Evolutionary conservation across 2,329 filamentous ascomycete species (phyloP).

Genomic region (Arthrobotrys musiformis): DNA sequence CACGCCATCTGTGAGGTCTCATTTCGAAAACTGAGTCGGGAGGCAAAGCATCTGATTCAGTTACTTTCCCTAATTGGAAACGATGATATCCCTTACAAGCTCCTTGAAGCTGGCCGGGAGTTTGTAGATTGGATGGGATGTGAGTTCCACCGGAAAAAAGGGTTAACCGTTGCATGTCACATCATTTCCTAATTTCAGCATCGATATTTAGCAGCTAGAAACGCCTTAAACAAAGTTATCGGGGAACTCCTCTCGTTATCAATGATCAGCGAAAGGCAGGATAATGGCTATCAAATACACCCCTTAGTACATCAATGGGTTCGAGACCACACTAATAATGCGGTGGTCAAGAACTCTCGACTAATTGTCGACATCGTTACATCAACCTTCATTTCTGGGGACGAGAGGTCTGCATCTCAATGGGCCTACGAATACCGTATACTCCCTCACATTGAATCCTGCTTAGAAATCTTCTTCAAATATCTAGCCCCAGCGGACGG

Average conservation of each 20-base stretch:
- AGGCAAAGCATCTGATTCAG: slow-evolving; percentile 15
- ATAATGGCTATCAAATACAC: slow-evolving; percentile 10
- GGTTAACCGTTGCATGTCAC: neutral
- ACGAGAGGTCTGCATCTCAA: neutral
- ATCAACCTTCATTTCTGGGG: slow-evolving; percentile 8
- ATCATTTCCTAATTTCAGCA: neutral
- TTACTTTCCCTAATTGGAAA: slow-evolving; percentile 24
- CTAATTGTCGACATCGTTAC: slow-evolving; percentile 5
- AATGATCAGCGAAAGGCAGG: neutral
- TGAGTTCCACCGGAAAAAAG: neutral
- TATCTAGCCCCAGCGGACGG: neutral
- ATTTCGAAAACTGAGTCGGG: slow-evolving; percentile 7
- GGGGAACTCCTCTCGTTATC: slow-evolving; percentile 6
- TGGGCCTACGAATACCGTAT: slow-evolving; percentile 16
- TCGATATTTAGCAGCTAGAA: neutral
- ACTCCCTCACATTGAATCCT: slow-evolving; percentile 19
- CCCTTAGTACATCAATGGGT: slow-evolving; percentile 14
- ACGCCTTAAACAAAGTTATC: neutral
- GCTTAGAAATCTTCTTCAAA: slow-evolving; percentile 5
- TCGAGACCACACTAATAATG: neutral
- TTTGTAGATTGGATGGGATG: slow-evolving; percentile 19
- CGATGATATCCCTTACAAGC: slow-evolving; percentile 9
- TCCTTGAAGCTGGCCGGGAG: neutral
- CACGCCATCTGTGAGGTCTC: slow-evolving; percentile 3
- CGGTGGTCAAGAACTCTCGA: neutral